Base-by-base conservation (phyloP, 2,329 filamentous ascomycete genomes). In the Blumeria hordei region DNA sequence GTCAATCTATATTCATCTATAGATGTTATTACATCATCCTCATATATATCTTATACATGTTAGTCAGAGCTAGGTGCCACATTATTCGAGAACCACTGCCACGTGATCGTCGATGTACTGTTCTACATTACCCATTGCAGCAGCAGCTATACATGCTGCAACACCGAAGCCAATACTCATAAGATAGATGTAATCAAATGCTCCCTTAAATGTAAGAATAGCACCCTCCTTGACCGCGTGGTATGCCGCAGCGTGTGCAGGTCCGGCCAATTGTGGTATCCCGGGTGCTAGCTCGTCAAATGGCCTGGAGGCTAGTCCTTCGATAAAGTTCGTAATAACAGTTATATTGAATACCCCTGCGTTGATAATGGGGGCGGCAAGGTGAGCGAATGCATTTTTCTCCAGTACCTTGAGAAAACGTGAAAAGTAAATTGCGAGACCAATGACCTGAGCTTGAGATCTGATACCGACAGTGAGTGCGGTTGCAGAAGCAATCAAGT, bases 381-480 rank as follows among this genome's bases (percentile, higher is more conserved):
- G 73, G 28, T 58, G 55, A 3, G 57, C 58, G 3, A 21, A n/a
- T 41, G 74, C 68, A 0, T 60, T 63, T 55, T 81, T 74, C n/a
- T 73, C 63, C 4, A 62, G 58, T 0, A 1, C 64, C 60, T 59
- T 71, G 64, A 55, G 11, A 45, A 58, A 2, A 55, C 58, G 28
- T 57, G 59, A 16, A 59, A 60, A 32, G 61, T 57, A 36, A 62
- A 71, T 59, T 71, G 70, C 55, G 14, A 57, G 35, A 55, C 51
- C 34, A 51, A 57, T 44, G 50, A 54, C 43, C 54, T 57, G 75
- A 73, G 34, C 80, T 80, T 50, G 81, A 81, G 37, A 84, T 72
- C 81, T 78, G 59, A 85, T 76, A n/a, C 78, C 74, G 39, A 85
- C 73, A 0, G 81, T 83, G 21, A 85, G 69, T 6, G 81, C 79